Base-by-base conservation (phyloP, 306 rosid genomes). In the Herpetospermum pedunculosum region DNA sequence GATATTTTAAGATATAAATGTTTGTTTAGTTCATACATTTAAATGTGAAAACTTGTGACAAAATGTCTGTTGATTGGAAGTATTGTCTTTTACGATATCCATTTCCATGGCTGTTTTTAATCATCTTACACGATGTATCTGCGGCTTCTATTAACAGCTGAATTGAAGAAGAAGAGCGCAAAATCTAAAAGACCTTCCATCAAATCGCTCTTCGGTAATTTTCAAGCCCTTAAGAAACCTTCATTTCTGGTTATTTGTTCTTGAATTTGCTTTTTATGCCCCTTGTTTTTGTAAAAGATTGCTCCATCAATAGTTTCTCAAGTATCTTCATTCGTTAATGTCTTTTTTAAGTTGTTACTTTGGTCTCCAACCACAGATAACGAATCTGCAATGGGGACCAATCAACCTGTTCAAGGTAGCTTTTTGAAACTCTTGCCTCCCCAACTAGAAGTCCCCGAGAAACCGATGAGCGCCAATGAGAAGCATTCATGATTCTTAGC, bases 101-200 rank as follows among this genome's bases (percentile, higher is more conserved):
- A 35, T 58, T 47, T 72, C 52, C 62, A 60, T 77, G 54, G 29
- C 15, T 28, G 40, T 8, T 28, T 38, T 28, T 58, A 23, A 14
- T 1, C 25, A 18, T 43, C 55, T 43, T 37, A 73, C 54, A 35
- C 8, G 53, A 73, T 53, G 25, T 55, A 53, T 8, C 40, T 23
- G 5, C 30, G 41, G 68, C 32, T 25, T 46, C 18, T 69, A 57
- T 72, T 74, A n/a, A 80, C 96, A 95, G 99, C 96, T 53, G 99
- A 89, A 71, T 80, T 95, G 84, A 94, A 89, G 96, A 94, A 94
- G 85, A 95, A 95, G 87, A 87, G 86, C 85, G 75, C 93, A 70
- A 92, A 92, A 81, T 7, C 85, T 75, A 95, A 88, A 85, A 85
- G 99, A 75, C 97, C 99, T 5, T 91, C 97, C 81, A 92, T 92